These are phyloP conservation scores for Boletus subparvulus DNA, from an alignment of 768 basidiomycete species.

Conservation along the genomic window DNA sequence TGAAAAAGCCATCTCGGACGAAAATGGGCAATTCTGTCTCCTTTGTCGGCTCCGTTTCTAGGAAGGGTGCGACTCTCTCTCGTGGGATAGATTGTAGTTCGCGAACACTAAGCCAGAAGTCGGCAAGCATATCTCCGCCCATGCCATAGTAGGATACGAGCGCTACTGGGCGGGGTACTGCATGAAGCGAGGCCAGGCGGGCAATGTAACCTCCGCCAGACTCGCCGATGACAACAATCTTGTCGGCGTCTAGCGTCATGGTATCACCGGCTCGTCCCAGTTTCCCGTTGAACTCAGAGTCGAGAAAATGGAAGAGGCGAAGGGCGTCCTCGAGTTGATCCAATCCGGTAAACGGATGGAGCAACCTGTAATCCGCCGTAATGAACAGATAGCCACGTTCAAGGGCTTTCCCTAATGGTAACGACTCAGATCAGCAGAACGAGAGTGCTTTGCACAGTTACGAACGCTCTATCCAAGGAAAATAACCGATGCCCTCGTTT, in stretches of 20 bases:
- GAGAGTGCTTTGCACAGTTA: background rate
- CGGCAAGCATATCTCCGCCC: slow-evolving; percentile 3
- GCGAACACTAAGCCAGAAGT: background rate
- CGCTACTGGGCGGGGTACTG: background rate
- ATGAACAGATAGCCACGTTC: slow-evolving; percentile 1
- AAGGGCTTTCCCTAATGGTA: background rate
- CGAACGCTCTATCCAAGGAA: slow-evolving; percentile 4
- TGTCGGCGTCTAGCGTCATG: background rate
- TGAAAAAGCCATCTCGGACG: background rate
- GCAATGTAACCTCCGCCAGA: slow-evolving; percentile 2
- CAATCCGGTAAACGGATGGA: slow-evolving; percentile 1
- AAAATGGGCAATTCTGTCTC: slow-evolving; percentile 3
- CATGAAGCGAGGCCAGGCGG: background rate
- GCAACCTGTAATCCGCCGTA: slow-evolving; percentile 1
- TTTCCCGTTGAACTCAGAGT: background rate
- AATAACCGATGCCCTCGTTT: background rate
- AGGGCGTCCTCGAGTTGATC: slow-evolving; percentile 2
- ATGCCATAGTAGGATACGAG: slow-evolving; percentile 4
- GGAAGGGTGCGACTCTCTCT: background rate
- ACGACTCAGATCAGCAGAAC: background rate
- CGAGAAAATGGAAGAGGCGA: slow-evolving; percentile 2
- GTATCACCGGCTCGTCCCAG: background rate
- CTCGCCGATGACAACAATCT: slow-evolving; percentile 1
- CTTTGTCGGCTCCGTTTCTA: background rate
- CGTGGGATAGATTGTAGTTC: background rate